Evolutionary conservation across 2,329 filamentous ascomycete genomes (phyloP), one percentile per base, ranked within the genome.

Genomic region (Stromatinia cepivora): DNA sequence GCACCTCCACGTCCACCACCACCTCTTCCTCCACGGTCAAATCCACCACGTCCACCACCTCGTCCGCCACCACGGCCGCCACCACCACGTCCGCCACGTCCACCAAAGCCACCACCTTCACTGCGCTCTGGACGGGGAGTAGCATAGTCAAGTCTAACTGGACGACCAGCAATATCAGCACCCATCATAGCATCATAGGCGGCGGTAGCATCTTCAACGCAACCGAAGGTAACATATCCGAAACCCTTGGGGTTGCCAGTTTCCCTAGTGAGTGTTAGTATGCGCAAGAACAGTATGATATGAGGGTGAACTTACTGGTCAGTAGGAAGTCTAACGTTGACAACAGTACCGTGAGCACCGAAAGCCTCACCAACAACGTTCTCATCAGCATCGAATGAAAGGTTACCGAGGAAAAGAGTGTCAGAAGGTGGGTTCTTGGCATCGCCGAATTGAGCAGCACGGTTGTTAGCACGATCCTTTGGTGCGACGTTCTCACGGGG

Each of bases 331-430:
- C 89, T 88, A 76, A 92, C 86, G 73, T 87, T 87, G 71, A 86
- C 83, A 78, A 92, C 85, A 76, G 79, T 84, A 72, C 89, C 90
- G 78, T 87, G 84, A 74, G 85, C 83, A 72, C 83, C 82, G 81
- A 92, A 92, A 72, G 85, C 82, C 78, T 90, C 86, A 73, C 84
- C 83, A 74, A 92, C 82, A 73, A 83, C 82, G 72, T 89, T 86
- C 80, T 91, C 87, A 75, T 86, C 85, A 76, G 86, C 88, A 73
- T 88, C 85, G 81, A 92, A 92, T 52, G 87, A 86, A 72, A 92
- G 80, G 82, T 92, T 92, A 74, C 89, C 90, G 73, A 91, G 83
- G 82, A 90, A 92, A 68, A 92, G 83, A 45, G 90, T 92, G 76
- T 89, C 86, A 77, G 85, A 87, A 72, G 88, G 87, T 73, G 87